Evolutionary conservation across 176 grass and related monocot genomes (phyloP).

Genomic region (Paspalum notatum): DNA sequence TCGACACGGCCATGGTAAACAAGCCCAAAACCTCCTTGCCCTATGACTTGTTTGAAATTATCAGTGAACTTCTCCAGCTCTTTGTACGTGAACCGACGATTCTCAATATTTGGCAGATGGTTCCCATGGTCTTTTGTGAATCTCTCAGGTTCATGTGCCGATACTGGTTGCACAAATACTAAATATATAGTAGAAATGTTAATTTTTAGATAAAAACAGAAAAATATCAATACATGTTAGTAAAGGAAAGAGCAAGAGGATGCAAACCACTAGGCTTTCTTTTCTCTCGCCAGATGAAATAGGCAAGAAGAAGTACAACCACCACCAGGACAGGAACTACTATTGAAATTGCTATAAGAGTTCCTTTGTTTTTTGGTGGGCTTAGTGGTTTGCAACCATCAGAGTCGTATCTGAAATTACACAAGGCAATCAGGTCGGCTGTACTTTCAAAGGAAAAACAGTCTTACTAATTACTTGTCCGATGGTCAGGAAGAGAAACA

Average conservation of each 20-base stretch:
- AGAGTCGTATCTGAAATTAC: neutral
- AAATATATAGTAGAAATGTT: neutral
- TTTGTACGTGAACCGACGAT: neutral
- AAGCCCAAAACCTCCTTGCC: neutral
- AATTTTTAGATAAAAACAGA: neutral
- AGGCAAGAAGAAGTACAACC: neutral
- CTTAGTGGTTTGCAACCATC: neutral
- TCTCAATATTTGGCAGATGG: neutral
- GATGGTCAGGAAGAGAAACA: neutral
- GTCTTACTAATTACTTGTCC: neutral
- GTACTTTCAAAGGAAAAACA: neutral
- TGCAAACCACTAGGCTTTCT: neutral
- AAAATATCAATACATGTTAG: neutral
- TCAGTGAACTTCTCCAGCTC: constrained; percentile 18
- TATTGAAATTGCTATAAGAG: neutral
- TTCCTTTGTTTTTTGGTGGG: neutral
- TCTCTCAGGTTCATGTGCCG: neutral
- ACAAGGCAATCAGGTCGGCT: neutral
- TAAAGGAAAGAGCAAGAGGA: neutral
- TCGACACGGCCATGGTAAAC: neutral
- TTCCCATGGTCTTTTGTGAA: neutral
- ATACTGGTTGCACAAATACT: neutral
- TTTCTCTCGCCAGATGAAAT: neutral
- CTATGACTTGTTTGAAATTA: constrained; percentile 37
- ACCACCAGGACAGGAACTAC: neutral